Evolutionary conservation across 73 alveolate species (phyloP).

Genomic region (Paramecium sexaurelia): DNA sequence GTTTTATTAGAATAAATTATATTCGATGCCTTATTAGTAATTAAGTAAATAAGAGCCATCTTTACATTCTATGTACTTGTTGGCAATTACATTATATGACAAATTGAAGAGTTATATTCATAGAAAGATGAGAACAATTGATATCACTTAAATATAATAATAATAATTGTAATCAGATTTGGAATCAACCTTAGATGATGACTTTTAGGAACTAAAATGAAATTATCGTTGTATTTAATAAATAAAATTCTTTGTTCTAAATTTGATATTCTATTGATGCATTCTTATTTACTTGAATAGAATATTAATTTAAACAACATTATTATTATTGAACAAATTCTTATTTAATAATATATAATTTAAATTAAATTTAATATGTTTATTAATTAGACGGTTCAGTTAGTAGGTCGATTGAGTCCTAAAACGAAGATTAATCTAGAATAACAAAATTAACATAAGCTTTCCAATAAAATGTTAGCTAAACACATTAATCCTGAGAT

Average conservation of each 20-base stretch:
- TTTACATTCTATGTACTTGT: constrained; percentile 36
- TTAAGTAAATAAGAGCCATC: constrained; percentile 43
- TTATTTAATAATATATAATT: neutral
- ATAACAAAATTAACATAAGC: neutral
- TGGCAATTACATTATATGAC: constrained; percentile 23
- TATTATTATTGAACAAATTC: neutral
- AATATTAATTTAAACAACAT: neutral
- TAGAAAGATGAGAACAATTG: constrained; percentile 37
- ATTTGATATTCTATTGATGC: neutral
- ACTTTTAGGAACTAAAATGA: neutral
- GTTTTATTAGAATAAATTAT: constrained; percentile 43
- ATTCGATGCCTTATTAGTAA: constrained; percentile 26
- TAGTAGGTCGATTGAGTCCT: constrained; percentile 41
- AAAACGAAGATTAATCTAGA: neutral
- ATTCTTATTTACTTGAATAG: neutral
- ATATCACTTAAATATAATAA: neutral
- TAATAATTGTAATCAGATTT: constrained; percentile 13
- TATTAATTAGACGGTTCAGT: constrained; percentile 31
- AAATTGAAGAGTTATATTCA: constrained; percentile 42
- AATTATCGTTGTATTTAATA: neutral
- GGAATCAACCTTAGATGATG: constrained; percentile 34
- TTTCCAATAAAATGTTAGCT: constrained; percentile 14
- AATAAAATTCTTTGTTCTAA: neutral
- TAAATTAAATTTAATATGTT: neutral
- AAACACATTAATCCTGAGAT: constrained; percentile 5